A percentile compares a stretch with the other conserved stretches of the same genome.
Evolutionary conservation across 139 green algal species (phyloP).

Genomic region (Medakamo hakoo): DNA sequence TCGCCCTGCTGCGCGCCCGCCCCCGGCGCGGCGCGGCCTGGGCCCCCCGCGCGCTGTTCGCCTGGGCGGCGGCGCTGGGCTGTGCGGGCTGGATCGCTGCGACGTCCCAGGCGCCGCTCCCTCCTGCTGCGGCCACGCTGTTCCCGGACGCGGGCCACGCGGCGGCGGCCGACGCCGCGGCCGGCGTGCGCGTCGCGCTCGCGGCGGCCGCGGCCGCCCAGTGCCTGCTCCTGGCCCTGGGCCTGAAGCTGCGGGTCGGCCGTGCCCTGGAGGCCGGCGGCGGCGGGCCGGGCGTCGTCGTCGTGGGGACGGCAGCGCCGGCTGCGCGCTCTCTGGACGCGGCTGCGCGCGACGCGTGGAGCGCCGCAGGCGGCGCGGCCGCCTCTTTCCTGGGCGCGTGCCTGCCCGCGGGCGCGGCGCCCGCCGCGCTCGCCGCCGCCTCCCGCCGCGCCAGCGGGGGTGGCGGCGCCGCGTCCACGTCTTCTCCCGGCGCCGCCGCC

Average conservation of each 20-base stretch:
- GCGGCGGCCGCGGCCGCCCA: conserved; percentile 61
- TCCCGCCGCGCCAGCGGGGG: conserved; percentile 3
- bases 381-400: conserved; percentile 29
- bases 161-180: conserved; percentile 32
- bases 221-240: conserved; percentile 72
- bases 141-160: conserved; percentile 35
- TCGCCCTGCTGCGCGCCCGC: background rate
- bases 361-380: conserved; percentile 10
- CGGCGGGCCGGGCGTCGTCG: background rate
- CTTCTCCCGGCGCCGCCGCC: conserved; percentile 14
- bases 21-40: conserved; percentile 25
- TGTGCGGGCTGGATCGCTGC: too few relatives aligned
- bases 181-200: conserved; percentile 31
- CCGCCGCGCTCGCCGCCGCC: background rate
- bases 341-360: too few relatives aligned
- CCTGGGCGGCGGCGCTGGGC: too few relatives aligned
- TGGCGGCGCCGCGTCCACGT: background rate
- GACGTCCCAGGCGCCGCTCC: too few relatives aligned
- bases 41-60: conserved; percentile 28
- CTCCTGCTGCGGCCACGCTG: conserved; percentile 28
- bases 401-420: conserved; percentile 12
- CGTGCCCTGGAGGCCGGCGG: conserved; percentile 9
- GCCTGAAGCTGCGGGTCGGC: conserved; percentile 72
- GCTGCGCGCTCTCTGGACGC: too few relatives aligned
- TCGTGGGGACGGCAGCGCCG: background rate